Percentiles rank a stretch among this genome's conserved stretches.
phyloP scores from a whole-genome alignment of 2,329 filamentous ascomycete species.

The Aspergillus cejpii region DNA sequence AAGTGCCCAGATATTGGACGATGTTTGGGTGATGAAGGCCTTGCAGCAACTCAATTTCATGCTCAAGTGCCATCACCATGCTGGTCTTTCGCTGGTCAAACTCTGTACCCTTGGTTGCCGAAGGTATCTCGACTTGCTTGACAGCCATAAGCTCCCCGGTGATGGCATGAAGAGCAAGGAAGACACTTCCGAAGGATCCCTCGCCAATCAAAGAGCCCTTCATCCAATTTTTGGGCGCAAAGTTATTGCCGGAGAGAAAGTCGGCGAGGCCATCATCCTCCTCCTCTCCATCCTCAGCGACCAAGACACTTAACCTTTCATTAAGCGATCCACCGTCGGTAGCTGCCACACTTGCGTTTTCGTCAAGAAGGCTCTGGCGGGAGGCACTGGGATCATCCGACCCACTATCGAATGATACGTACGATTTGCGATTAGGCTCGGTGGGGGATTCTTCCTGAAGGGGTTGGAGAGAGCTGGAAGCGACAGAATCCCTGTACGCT shows the following conservation, averaged over 20 bases:
- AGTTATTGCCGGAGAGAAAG: conserved; percentile 86
- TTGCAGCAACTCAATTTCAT: conserved; percentile 87
- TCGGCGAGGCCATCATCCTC: conserved; percentile 81
- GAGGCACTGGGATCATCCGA: conserved; percentile 71
- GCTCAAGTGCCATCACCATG: conserved; percentile 96
- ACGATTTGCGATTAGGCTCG: conserved; percentile 88
- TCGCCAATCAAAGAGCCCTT: conserved; percentile 96
- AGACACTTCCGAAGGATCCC: conserved; percentile 93
- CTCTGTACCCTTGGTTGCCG: conserved; percentile 66
- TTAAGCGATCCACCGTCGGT: conserved; percentile 67
- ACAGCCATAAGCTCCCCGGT: conserved; percentile 97
- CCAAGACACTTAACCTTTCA: conserved; percentile 72
- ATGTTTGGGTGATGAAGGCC: conserved; percentile 96
- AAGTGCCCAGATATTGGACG: conserved; percentile 94
- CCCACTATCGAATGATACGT: conserved; percentile 63
- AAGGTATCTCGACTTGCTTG: conserved; percentile 92
- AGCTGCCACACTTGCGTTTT: conserved; percentile 61
- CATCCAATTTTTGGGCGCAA: conserved; percentile 98
- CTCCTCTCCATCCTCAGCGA: conserved; percentile 87
- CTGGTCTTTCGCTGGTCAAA: conserved; percentile 88
- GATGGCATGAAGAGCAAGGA: conserved; percentile 87
- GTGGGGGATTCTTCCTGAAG: conserved; percentile 83
- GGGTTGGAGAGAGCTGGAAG: conserved; percentile 81
- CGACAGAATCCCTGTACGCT: conserved; percentile 75
- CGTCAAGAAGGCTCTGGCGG: conserved; percentile 78